These are phyloP conservation scores for Neofusicoccum ribis DNA, from an alignment of 2,329 filamentous ascomycete species.

Conservation along the genomic window DNA sequence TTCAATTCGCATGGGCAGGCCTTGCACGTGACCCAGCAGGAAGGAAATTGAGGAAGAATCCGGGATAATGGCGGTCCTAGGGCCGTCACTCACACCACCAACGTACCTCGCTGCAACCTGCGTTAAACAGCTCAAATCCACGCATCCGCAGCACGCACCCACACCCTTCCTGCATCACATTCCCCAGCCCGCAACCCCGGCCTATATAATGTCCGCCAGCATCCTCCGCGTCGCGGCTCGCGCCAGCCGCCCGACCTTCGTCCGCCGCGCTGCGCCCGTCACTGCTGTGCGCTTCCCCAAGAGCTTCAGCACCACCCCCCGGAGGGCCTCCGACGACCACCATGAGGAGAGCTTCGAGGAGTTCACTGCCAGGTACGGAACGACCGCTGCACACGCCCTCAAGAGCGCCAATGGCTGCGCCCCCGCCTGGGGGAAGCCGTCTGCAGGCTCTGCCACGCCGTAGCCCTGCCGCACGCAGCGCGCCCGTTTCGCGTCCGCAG, in stretches of 20 bases:
- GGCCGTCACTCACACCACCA: constrained; percentile 17
- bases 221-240: constrained; percentile 72
- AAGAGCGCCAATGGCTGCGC: constrained; percentile 12
- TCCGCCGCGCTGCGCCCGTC: constrained; percentile 58
- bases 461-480: not conserved
- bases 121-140: constrained; percentile 16
- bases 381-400: not conserved
- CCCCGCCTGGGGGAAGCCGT: not conserved
- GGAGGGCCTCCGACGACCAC: constrained; percentile 54
- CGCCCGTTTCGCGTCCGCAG: not conserved
- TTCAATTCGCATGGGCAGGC: not conserved
- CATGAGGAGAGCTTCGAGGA: constrained; percentile 98
- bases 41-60: constrained; percentile 16
- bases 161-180: constrained; percentile 20
- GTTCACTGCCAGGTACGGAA: constrained; percentile 87
- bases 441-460: constrained; percentile 14
- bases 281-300: constrained; percentile 22
- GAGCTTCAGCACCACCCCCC: constrained; percentile 54
- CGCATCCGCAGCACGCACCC: constrained; percentile 29
- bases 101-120: constrained; percentile 16
- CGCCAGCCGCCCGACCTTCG: constrained; percentile 53
- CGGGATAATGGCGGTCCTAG: constrained; percentile 10
- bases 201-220: constrained; percentile 61
- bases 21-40: not conserved
- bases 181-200: constrained; percentile 19